Conservation (phyloP, 129 eudicot species). For the Centrapalus pauciflorus region DNA sequence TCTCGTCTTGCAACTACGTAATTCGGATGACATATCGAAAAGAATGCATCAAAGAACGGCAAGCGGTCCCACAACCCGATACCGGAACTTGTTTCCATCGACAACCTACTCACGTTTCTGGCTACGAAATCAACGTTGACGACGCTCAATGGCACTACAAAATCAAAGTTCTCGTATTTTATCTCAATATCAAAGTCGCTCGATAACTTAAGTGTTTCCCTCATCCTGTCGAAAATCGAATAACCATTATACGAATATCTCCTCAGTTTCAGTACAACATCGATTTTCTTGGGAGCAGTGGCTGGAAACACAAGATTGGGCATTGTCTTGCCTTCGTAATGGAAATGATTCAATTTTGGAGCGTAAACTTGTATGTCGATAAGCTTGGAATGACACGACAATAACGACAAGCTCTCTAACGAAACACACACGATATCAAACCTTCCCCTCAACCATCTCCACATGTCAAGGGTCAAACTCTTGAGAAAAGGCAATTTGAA, state of each 20-base stretch:
- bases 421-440: background rate
- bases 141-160: background rate
- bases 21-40: constrained; percentile 4
- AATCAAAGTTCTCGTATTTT: background rate
- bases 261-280: background rate
- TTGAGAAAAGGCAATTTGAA: background rate
- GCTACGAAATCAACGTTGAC: background rate
- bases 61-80: background rate
- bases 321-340: background rate
- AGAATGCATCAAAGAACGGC: background rate
- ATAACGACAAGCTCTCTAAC: background rate
- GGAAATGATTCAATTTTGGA: background rate
- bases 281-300: background rate
- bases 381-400: background rate
- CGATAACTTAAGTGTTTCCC: background rate
- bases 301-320: background rate
- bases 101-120: background rate
- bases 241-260: background rate
- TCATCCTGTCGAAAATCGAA: background rate
- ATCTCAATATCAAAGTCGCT: background rate
- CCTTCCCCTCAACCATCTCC: background rate
- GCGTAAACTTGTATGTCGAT: background rate
- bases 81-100: background rate
- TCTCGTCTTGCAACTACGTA: background rate
- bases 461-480: background rate